phyloP scores from a whole-genome alignment of 257 asterid genomes.

The Apocynum venetum region DNA sequence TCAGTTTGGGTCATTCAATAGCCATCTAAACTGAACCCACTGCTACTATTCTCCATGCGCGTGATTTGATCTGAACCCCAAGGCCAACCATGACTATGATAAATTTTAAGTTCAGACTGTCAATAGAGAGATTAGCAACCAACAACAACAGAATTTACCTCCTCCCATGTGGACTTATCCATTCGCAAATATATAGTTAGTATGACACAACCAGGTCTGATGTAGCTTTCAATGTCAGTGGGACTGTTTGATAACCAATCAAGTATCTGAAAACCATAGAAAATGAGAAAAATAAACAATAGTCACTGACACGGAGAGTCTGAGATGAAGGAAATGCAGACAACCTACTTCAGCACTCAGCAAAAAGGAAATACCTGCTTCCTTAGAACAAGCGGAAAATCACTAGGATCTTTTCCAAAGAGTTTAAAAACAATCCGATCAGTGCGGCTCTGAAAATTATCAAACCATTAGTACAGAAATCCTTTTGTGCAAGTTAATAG shows the following conservation, averaged over 20 bases:
- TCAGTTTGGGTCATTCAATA: conserved; percentile 1
- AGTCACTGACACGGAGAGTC: background rate
- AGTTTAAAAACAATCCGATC: conserved; percentile 85
- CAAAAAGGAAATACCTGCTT: conserved; percentile 56
- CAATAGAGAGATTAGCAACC: conserved; percentile 3
- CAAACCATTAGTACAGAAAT: conserved; percentile 14
- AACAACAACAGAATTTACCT: conserved; percentile 36
- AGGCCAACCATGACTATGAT: background rate
- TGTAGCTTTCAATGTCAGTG: conserved; percentile 89
- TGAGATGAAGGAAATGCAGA: conserved; percentile 4
- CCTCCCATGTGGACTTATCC: conserved; percentile 76
- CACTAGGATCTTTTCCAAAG: conserved; percentile 80
- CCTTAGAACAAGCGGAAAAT: conserved; percentile 60
- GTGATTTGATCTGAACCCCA: conserved; percentile 6
- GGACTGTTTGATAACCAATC: conserved; percentile 94
- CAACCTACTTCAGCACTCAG: conserved; percentile 6
- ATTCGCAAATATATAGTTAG: conserved; percentile 73
- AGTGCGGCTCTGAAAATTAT: conserved; percentile 62
- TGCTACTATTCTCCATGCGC: conserved; percentile 1
- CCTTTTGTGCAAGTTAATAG: background rate
- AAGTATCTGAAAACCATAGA: conserved; percentile 60
- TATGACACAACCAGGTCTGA: conserved; percentile 88
- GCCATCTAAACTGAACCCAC: background rate
- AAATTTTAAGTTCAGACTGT: background rate
- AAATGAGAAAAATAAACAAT: background rate